These are phyloP conservation scores for Aeminium ludgeri DNA, from an alignment of 495 filamentous ascomycete genomes.

Conservation along the genomic window DNA sequence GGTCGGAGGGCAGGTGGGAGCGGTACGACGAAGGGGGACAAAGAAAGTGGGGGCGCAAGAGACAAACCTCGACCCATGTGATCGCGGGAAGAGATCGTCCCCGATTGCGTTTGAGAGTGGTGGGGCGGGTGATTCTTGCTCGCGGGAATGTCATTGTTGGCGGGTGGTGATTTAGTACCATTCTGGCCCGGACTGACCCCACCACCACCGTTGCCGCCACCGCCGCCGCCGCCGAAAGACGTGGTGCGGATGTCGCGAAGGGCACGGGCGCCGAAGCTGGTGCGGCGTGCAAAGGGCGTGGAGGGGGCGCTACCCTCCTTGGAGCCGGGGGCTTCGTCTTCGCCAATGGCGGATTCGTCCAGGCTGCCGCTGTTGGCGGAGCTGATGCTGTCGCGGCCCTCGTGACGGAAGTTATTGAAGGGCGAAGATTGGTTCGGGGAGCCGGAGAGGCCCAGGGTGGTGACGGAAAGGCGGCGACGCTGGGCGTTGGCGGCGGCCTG, in stretches of 20 bases:
- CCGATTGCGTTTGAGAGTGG: constrained; percentile 11
- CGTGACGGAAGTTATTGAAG: constrained; percentile 31
- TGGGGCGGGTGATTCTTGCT: constrained; percentile 1
- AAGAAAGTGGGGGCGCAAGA: constrained; percentile 13
- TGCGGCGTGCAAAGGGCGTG: constrained; percentile 65
- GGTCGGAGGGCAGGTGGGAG: too few relatives aligned
- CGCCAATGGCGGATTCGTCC: constrained; percentile 78
- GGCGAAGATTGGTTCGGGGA: constrained; percentile 48
- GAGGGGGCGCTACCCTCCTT: constrained; percentile 31
- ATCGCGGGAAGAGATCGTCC: constrained; percentile 29
- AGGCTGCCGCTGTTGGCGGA: constrained; percentile 53
- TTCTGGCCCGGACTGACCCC: constrained; percentile 13
- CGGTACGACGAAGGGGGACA: constrained; percentile 9
- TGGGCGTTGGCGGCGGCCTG: constrained; percentile 46
- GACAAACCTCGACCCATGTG: constrained; percentile 33
- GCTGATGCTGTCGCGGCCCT: constrained; percentile 56
- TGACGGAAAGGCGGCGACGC: constrained; percentile 73
- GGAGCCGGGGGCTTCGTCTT: constrained; percentile 38
- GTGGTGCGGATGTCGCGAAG: constrained; percentile 49
- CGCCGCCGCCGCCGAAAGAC: constrained; percentile 23
- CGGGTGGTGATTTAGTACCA: constrained; percentile 15
- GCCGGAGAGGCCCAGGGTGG: constrained; percentile 66
- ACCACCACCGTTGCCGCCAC: constrained; percentile 5
- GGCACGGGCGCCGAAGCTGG: constrained; percentile 84
- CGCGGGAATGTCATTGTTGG: too few relatives aligned